Conservation (phyloP, 176 grass and related monocot species). For the Alopecurus myosuroides region DNA sequence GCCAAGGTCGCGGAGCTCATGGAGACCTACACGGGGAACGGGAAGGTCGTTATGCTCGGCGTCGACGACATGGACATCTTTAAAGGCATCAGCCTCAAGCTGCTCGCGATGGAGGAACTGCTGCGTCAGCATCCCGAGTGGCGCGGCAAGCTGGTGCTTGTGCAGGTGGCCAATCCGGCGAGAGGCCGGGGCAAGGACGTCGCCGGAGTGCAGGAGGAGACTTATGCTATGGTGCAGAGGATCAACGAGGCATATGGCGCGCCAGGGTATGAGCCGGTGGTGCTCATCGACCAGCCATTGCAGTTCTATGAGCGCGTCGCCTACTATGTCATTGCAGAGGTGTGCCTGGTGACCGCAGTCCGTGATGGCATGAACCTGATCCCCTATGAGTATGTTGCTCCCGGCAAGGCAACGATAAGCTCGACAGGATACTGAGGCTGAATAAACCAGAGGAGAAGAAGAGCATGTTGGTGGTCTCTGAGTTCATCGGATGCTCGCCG, state of each 20-base stretch:
- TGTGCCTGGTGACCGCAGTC: conserved; percentile 87
- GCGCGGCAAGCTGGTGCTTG: conserved; percentile 74
- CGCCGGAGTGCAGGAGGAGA: conserved; percentile 74
- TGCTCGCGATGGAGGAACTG: conserved; percentile 87
- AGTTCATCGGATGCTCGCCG: conserved; percentile 90
- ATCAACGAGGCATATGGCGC: conserved; percentile 66
- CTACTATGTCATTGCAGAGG: conserved; percentile 76
- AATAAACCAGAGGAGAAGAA: conserved; percentile 47
- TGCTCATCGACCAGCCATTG: conserved; percentile 72
- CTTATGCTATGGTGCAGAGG: conserved; percentile 45
- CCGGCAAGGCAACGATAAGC: conserved; percentile 55
- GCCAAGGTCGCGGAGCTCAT: conserved; percentile 63
- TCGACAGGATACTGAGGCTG: conserved; percentile 51
- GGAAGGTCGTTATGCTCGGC: conserved; percentile 69
- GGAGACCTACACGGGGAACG: conserved; percentile 56
- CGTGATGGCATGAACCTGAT: conserved; percentile 97
- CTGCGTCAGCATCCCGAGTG: conserved; percentile 76
- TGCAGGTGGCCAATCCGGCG: conserved; percentile 88
- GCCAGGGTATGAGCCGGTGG: conserved; percentile 62
- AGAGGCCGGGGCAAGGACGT: conserved; percentile 75
- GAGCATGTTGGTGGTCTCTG: conserved; percentile 90
- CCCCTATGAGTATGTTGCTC: conserved; percentile 90
- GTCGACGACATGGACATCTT: conserved; percentile 99
- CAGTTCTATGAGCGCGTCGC: conserved; percentile 85
- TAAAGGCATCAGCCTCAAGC: conserved; percentile 91